A percentile compares a stretch with the other conserved stretches of the same genome.
Conservation (phyloP, 352 stramenopile species). For the Pythium rhizo-oryzae region DNA sequence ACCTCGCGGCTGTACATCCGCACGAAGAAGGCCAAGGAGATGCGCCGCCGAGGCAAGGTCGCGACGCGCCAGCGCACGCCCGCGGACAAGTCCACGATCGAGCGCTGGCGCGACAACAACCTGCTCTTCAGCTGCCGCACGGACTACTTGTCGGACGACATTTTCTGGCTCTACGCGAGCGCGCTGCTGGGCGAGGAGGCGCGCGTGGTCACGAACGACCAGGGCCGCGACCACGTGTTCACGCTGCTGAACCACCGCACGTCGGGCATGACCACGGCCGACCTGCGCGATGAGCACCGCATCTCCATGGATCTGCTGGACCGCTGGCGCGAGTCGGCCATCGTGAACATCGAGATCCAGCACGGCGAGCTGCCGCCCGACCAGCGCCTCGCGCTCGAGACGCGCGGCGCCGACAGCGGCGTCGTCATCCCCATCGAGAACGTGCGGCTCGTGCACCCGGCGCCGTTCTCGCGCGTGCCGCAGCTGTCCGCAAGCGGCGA, state of each 20-base stretch:
- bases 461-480: conserved; percentile 69
- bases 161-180: conserved; percentile 98
- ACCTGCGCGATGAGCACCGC: conserved; percentile 26
- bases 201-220: conserved; percentile 96
- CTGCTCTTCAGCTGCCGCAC: conserved; percentile 92
- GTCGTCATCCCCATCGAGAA: conserved; percentile 53
- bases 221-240: conserved; percentile 96
- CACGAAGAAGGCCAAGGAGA: conserved; percentile 47
- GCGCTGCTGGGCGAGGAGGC: conserved; percentile 62
- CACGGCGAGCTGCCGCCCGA: conserved; percentile 45
- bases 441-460: conserved; percentile 58
- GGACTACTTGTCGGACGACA: conserved; percentile 93
- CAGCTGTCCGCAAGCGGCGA: conserved; percentile 46
- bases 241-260: conserved; percentile 49
- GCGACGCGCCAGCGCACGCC: conserved; percentile 47
- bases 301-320: conserved; percentile 76
- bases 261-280: conserved; percentile 29
- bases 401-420: not conserved
- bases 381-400: conserved; percentile 6
- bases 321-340: conserved; percentile 67
- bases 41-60: conserved; percentile 55
- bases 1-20: conserved; percentile 65
- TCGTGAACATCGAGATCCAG: conserved; percentile 78
- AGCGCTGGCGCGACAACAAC: conserved; percentile 64
- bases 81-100: conserved; percentile 63